Evolutionary conservation across 352 stramenopile genomes (phyloP).

Genomic region (Phytophthora ramorum): DNA sequence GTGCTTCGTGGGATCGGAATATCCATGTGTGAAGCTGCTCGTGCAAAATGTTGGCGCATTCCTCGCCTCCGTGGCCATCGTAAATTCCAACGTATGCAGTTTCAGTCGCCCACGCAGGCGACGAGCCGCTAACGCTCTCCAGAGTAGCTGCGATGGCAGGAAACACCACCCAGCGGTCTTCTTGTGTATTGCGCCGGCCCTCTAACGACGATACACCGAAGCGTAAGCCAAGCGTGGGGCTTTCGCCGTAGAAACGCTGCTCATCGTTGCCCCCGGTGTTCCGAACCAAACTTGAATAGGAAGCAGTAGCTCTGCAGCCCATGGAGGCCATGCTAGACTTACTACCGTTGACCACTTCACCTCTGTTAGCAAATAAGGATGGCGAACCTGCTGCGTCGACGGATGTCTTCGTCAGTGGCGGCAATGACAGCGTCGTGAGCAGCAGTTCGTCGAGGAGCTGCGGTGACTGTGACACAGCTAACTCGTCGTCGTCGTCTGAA

Average conservation of each 20-base stretch:
- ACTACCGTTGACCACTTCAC: neutral
- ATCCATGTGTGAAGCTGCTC: slow-evolving; percentile 80
- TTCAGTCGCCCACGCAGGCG: slow-evolving; percentile 18
- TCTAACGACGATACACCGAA: slow-evolving; percentile 66
- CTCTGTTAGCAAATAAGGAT: slow-evolving; percentile 13
- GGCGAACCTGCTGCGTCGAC: neutral
- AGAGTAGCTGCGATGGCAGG: slow-evolving; percentile 39
- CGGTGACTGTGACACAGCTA: slow-evolving; percentile 65
- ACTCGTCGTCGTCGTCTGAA: slow-evolving; percentile 67
- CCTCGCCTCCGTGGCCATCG: slow-evolving; percentile 84
- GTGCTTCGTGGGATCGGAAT: slow-evolving; percentile 43
- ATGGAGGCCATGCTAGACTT: slow-evolving; percentile 10
- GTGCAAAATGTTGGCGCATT: slow-evolving; percentile 75
- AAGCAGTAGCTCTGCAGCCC: slow-evolving; percentile 3
- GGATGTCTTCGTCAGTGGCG: slow-evolving; percentile 47
- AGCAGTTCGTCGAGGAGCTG: slow-evolving; percentile 78
- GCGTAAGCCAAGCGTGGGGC: slow-evolving; percentile 36
- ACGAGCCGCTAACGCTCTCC: slow-evolving; percentile 14
- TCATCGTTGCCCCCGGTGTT: slow-evolving; percentile 22
- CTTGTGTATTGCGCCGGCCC: slow-evolving; percentile 72
- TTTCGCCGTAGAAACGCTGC: slow-evolving; percentile 53
- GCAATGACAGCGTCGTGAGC: slow-evolving; percentile 79
- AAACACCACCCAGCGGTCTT: slow-evolving; percentile 76
- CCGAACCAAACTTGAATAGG: slow-evolving; percentile 3
- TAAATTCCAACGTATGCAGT: slow-evolving; percentile 78